These are phyloP conservation scores for Aurantiochytrium sp. DNA, from an alignment of 108 stramenopile species.

Conservation along the genomic window DNA sequence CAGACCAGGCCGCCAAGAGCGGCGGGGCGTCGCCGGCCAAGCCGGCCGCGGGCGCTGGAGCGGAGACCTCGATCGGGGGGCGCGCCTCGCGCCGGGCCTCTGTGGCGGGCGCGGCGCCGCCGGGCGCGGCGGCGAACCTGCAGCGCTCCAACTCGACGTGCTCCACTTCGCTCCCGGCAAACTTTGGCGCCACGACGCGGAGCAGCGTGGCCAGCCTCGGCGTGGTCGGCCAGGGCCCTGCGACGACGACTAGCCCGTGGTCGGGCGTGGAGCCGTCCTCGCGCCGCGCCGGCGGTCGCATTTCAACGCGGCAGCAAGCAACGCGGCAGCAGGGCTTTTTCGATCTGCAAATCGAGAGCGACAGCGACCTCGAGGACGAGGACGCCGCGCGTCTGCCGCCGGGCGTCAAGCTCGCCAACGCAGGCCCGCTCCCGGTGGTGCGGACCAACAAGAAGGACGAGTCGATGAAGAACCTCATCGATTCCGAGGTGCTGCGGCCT, in stretches of 20 bases:
- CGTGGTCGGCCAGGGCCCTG: neutral
- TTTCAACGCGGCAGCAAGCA: neutral
- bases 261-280: neutral
- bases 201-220: neutral
- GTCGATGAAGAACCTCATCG: neutral
- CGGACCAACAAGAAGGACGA: neutral
- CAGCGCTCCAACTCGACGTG: neutral
- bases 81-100: neutral
- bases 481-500: neutral
- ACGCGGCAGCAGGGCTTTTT: neutral
- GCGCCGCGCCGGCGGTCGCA: neutral
- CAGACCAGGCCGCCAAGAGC: neutral
- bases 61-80: neutral
- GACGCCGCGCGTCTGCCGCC: neutral
- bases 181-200: neutral
- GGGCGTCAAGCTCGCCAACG: neutral
- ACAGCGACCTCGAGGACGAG: neutral
- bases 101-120: neutral
- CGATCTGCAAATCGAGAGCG: neutral
- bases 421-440: neutral
- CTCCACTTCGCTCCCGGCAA: neutral
- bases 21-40: neutral
- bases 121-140: neutral
- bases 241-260: neutral
- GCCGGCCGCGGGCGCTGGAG: neutral